These are phyloP conservation scores for Apostasia shenzhenica DNA, from an alignment of 106 monocot species.

Conservation along the genomic window DNA sequence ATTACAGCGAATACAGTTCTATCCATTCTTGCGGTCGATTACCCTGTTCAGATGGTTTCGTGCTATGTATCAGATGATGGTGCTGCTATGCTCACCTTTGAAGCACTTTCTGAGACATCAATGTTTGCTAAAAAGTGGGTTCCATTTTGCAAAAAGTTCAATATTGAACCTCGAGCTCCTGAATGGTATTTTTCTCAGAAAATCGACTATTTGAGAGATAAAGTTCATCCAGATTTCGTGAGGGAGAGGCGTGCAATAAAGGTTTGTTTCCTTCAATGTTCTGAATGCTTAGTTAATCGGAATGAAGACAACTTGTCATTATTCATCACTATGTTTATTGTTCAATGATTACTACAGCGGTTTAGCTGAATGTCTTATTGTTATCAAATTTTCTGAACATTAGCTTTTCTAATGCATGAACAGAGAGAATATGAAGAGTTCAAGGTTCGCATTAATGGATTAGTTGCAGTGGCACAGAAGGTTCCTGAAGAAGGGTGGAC, in stretches of 20 bases:
- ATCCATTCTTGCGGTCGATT: constrained; percentile 80
- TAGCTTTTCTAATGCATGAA: background rate
- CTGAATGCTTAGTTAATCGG: background rate
- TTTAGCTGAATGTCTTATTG: background rate
- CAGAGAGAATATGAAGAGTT: constrained; percentile 69
- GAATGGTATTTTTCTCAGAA: constrained; percentile 80
- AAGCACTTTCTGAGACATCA: constrained; percentile 69
- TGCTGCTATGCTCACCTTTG: constrained; percentile 61
- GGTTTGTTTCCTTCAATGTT: constrained; percentile 25
- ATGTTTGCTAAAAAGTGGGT: constrained; percentile 41
- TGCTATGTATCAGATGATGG: constrained; percentile 31
- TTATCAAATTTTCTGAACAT: background rate
- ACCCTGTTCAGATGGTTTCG: constrained; percentile 66
- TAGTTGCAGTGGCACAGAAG: constrained; percentile 40
- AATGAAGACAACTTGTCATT: background rate
- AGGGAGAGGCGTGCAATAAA: constrained; percentile 75
- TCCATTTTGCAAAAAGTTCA: too few species aligned
- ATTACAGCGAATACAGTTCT: constrained; percentile 84
- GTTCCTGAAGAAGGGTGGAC: constrained; percentile 15
- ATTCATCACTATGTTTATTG: background rate
- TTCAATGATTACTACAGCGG: background rate
- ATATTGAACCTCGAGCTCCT: constrained; percentile 70
- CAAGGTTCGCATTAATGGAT: constrained; percentile 46
- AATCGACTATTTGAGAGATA: constrained; percentile 73
- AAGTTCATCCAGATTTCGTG: constrained; percentile 72